Conservation (phyloP, 1,284 basidiomycete genomes). For the Grifola frondosa region DNA sequence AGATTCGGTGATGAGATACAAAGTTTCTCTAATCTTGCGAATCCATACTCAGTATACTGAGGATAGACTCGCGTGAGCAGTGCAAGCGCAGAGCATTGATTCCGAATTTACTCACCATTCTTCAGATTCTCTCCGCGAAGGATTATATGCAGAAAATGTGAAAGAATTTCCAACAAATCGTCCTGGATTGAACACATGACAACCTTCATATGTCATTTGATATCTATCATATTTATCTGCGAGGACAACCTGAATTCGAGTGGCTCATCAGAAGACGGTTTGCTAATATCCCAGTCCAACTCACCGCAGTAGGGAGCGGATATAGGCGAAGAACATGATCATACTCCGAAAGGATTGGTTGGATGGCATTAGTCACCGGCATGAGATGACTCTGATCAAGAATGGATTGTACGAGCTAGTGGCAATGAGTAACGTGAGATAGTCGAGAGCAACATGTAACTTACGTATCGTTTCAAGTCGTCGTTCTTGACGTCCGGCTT, state of each 20-base stretch:
- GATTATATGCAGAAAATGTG: conserved; percentile 87
- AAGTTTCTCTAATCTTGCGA: too few relatives aligned
- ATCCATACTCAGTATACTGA: conserved; percentile 1
- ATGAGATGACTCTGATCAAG: conserved; percentile 91
- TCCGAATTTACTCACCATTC: conserved; percentile 61
- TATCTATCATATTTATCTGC: conserved; percentile 97
- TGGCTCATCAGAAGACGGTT: conserved; percentile 9
- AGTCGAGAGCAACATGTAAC: conserved; percentile 25
- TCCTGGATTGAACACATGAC: conserved; percentile 98
- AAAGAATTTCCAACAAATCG: conserved; percentile 80
- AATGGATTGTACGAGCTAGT: conserved; percentile 88
- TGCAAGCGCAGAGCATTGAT: too few relatives aligned
- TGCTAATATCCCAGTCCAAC: conserved; percentile 25
- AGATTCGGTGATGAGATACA: too few relatives aligned
- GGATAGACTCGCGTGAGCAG: background rate
- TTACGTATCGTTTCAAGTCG: conserved; percentile 85
- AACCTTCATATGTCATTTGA: conserved; percentile 96
- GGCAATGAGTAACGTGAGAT: background rate
- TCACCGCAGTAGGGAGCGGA: conserved; percentile 89
- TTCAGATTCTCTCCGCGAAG: conserved; percentile 73
- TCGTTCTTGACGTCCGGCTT: conserved; percentile 74
- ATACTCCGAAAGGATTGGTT: conserved; percentile 88
- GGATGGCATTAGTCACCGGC: conserved; percentile 80
- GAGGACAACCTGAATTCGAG: conserved; percentile 70
- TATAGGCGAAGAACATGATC: conserved; percentile 93